These are phyloP conservation scores for Westerdykella ornata DNA, from an alignment of 2,329 filamentous ascomycete species.

Conservation along the genomic window DNA sequence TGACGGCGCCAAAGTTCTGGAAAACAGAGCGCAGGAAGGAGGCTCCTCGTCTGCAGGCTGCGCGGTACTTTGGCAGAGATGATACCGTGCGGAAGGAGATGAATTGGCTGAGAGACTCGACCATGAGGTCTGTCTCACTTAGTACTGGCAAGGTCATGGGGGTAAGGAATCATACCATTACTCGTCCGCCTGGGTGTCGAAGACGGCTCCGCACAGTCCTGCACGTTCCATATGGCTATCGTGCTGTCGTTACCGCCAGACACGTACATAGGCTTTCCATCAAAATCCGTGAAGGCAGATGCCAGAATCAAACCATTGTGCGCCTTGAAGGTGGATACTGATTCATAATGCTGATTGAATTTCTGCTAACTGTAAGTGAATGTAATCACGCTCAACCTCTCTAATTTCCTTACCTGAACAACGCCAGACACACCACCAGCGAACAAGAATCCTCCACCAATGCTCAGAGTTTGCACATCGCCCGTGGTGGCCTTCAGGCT, in stretches of 20 bases:
- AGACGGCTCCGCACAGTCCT: slow-evolving; percentile 46
- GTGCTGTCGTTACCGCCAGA: slow-evolving; percentile 91
- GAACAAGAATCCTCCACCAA: slow-evolving; percentile 79
- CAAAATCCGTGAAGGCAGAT: slow-evolving; percentile 66
- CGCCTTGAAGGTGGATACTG: slow-evolving; percentile 69
- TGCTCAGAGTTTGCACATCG: slow-evolving; percentile 79
- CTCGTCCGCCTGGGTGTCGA: slow-evolving; percentile 46
- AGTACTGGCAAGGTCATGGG: neutral
- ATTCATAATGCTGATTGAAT: slow-evolving; percentile 77
- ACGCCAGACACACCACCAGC: slow-evolving; percentile 86
- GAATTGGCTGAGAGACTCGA: slow-evolving; percentile 66
- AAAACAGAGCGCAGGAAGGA: slow-evolving; percentile 86
- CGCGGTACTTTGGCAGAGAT: slow-evolving; percentile 74
- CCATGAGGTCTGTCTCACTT: slow-evolving; percentile 50
- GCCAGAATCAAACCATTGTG: slow-evolving; percentile 83
- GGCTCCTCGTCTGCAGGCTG: slow-evolving; percentile 87
- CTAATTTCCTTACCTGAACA: slow-evolving; percentile 57
- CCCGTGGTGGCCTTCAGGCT: slow-evolving; percentile 74
- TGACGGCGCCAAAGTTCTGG: slow-evolving; percentile 78
- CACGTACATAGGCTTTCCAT: slow-evolving; percentile 74
- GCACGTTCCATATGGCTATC: slow-evolving; percentile 81
- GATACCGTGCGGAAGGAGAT: slow-evolving; percentile 90
- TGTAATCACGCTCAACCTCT: neutral
- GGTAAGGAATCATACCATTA: slow-evolving; percentile 43
- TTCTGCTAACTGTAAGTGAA: slow-evolving; percentile 42